Evolutionary conservation across 257 asterid species (phyloP).

Genomic region (Scutellaria barbata): DNA sequence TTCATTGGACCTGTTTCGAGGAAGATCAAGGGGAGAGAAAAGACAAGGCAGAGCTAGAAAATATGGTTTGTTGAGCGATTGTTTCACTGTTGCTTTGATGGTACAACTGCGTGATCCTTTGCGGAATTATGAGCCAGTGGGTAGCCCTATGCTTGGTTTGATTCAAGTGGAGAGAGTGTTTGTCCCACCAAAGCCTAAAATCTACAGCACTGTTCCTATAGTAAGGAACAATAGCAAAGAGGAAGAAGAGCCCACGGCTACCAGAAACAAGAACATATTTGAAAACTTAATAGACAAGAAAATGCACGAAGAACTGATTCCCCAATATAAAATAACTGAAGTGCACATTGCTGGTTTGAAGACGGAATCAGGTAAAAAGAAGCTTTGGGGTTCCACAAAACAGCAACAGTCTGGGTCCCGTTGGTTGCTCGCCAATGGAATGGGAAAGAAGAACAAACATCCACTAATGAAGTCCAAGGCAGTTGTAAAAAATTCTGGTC

Average conservation of each 20-base stretch:
- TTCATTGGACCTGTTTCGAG: constrained; percentile 58
- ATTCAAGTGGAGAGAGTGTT: constrained; percentile 93
- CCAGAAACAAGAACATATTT: constrained; percentile 33
- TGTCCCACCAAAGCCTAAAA: constrained; percentile 75
- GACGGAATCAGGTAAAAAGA: constrained; percentile 63
- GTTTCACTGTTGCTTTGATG: constrained; percentile 88
- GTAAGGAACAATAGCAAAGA: constrained; percentile 47
- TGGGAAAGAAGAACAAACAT: constrained; percentile 97
- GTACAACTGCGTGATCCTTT: constrained; percentile 93
- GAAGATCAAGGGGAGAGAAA: constrained; percentile 70
- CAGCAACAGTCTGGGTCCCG: constrained; percentile 90
- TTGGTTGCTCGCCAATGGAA: constrained; percentile 95
- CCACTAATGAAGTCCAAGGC: constrained; percentile 76
- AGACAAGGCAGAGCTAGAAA: constrained; percentile 69
- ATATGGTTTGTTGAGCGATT: constrained; percentile 82
- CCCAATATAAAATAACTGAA: constrained; percentile 76
- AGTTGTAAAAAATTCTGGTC: constrained; percentile 40
- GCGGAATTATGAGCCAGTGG: constrained; percentile 84
- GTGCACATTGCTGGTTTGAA: constrained; percentile 85
- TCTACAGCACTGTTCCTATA: constrained; percentile 58
- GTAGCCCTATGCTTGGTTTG: constrained; percentile 92
- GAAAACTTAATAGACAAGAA: constrained; percentile 49
- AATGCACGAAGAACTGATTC: constrained; percentile 51
- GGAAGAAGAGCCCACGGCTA: constrained; percentile 41
- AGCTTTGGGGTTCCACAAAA: constrained; percentile 79